Percentiles rank a stretch among this genome's conserved stretches.
These are phyloP conservation scores for Phoma herbarum DNA, from an alignment of 2,329 filamentous ascomycete genomes.

Conservation along the genomic window DNA sequence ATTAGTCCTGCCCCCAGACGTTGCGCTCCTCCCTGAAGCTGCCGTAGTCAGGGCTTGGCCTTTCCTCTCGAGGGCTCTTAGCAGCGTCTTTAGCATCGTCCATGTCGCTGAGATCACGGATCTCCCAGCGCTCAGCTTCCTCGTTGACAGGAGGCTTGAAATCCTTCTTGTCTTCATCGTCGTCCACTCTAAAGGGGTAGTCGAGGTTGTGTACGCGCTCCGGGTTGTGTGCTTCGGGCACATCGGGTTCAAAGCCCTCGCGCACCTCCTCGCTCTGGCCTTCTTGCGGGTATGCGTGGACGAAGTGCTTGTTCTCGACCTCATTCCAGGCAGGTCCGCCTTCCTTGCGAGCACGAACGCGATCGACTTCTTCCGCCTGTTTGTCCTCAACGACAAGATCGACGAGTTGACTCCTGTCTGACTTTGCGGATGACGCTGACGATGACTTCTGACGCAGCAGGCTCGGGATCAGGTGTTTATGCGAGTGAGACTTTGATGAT, in stretches of 20 bases:
- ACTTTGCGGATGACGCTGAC: slow-evolving; percentile 58
- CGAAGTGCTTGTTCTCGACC: slow-evolving; percentile 63
- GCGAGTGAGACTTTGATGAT: slow-evolving; percentile 45
- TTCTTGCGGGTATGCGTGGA: slow-evolving; percentile 60
- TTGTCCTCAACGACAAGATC: slow-evolving; percentile 73
- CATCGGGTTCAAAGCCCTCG: slow-evolving; percentile 63
- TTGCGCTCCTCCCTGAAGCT: slow-evolving; percentile 55
- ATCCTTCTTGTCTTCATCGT: slow-evolving; percentile 48
- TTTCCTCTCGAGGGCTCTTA: slow-evolving; percentile 18
- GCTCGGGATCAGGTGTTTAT: slow-evolving; percentile 46
- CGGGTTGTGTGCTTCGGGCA: slow-evolving; percentile 53
- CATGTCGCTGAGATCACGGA: slow-evolving; percentile 40
- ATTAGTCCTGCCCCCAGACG: slow-evolving; percentile 47
- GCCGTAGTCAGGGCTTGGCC: slow-evolving; percentile 51
- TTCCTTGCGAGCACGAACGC: slow-evolving; percentile 69
- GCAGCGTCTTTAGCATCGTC: slow-evolving; percentile 30
- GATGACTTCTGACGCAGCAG: slow-evolving; percentile 59
- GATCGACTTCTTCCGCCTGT: slow-evolving; percentile 68
- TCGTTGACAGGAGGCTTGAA: slow-evolving; percentile 51
- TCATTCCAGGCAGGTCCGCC: slow-evolving; percentile 69
- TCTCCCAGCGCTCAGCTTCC: slow-evolving; percentile 57
- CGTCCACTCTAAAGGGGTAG: slow-evolving; percentile 55
- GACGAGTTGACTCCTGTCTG: slow-evolving; percentile 69
- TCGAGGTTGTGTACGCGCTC: slow-evolving; percentile 57
- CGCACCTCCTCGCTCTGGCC: slow-evolving; percentile 61